phyloP scores from a whole-genome alignment of 2,329 filamentous ascomycete species.

The Cercospora beticola region DNA sequence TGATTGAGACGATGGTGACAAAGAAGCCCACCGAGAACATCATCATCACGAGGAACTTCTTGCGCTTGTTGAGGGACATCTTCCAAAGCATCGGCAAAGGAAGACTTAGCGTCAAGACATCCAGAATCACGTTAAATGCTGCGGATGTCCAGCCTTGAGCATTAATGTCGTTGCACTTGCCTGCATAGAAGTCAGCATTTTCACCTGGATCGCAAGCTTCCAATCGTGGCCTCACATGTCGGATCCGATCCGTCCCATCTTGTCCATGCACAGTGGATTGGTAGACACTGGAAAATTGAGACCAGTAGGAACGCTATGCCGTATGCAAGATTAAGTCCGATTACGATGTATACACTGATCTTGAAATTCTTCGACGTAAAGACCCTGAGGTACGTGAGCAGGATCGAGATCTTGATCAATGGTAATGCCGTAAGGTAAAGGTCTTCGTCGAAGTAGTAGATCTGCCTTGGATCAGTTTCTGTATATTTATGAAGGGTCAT shows the following conservation, averaged over 20 bases:
- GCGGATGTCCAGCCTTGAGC: constrained; percentile 25
- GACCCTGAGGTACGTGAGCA: constrained; percentile 23
- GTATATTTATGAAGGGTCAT: neutral
- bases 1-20: constrained; percentile 23
- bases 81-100: constrained; percentile 26
- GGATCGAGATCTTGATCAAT: constrained; percentile 23
- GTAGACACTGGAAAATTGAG: constrained; percentile 24
- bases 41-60: constrained; percentile 27
- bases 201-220: neutral
- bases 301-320: constrained; percentile 20
- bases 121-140: constrained; percentile 24
- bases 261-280: constrained; percentile 20
- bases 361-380: constrained; percentile 26
- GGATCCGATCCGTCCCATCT: constrained; percentile 18
- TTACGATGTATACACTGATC: constrained; percentile 14
- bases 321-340: constrained; percentile 22
- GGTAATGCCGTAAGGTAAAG: constrained; percentile 22
- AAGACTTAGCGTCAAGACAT: constrained; percentile 25
- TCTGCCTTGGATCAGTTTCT: neutral
- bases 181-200: neutral
- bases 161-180: constrained; percentile 25
- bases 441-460: constrained; percentile 23
- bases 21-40: constrained; percentile 27
- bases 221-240: constrained; percentile 1
- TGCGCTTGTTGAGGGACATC: constrained; percentile 25